Conservation (phyloP, 2,329 filamentous ascomycete genomes). For the Aureobasidium namibiae region DNA sequence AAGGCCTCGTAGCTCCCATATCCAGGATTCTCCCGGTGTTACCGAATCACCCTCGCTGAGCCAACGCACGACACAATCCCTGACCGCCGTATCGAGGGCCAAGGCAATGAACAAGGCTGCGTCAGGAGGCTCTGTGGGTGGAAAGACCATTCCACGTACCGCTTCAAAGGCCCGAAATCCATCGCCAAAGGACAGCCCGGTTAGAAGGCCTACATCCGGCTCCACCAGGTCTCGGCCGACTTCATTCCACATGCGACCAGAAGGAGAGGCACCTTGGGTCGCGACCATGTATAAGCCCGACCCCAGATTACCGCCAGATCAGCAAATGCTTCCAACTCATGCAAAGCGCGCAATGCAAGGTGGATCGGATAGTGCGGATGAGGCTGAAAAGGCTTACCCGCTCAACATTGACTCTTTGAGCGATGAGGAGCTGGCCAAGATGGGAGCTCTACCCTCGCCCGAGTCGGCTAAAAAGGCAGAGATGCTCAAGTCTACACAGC, state of each 20-base stretch:
- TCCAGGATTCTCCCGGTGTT: neutral
- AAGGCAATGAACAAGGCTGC: conserved; percentile 5
- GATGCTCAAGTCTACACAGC: neutral
- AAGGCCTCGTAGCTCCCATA: conserved; percentile 4
- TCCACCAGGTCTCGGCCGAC: conserved; percentile 24
- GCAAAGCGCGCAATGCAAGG: conserved; percentile 87
- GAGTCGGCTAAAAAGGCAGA: neutral
- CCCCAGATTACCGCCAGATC: conserved; percentile 83
- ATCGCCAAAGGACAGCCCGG: conserved; percentile 18
- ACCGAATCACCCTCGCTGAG: neutral
- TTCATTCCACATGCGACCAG: conserved; percentile 54
- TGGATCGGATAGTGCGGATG: conserved; percentile 92
- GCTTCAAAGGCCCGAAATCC: conserved; percentile 17
- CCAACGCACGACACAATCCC: neutral
- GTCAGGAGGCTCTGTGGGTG: neutral
- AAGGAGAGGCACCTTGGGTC: conserved; percentile 95
- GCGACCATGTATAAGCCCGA: conserved; percentile 93
- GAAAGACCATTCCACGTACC: conserved; percentile 4
- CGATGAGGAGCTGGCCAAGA: conserved; percentile 45
- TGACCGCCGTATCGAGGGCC: neutral
- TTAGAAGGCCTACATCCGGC: conserved; percentile 21
- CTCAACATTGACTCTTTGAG: conserved; percentile 83
- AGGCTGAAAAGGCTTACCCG: conserved; percentile 75
- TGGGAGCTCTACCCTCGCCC: conserved; percentile 24
- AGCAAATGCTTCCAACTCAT: conserved; percentile 91